Evolutionary conservation across 176 grass and related monocot genomes (phyloP).

Genomic region (Zizania latifolia): DNA sequence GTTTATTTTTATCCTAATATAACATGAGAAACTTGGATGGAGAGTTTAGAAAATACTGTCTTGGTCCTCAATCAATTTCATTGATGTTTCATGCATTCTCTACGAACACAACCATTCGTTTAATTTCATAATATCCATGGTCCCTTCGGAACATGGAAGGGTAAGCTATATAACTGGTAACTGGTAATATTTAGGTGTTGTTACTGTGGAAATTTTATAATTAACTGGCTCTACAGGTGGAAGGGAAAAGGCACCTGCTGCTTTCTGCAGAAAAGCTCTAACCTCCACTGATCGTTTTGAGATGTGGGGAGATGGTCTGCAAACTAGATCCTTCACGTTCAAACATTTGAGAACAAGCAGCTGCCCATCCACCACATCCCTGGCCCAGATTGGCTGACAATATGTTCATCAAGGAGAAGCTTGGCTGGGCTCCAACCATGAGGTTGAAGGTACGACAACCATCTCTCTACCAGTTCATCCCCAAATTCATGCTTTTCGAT

Average conservation of each 20-base stretch:
- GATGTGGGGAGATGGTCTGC: conserved; percentile 54
- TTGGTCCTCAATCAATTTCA: too few relatives aligned
- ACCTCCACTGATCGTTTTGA: conserved; percentile 38
- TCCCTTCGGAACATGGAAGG: conserved; percentile 95
- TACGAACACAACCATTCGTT: too few relatives aligned
- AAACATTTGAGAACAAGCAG: conserved; percentile 50
- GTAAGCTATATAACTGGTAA: conserved; percentile 23
- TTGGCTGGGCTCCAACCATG: conserved; percentile 69
- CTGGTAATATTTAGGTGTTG: not conserved
- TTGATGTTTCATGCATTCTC: too few relatives aligned
- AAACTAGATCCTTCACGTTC: conserved; percentile 55
- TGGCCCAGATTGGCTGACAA: conserved; percentile 53
- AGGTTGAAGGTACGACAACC: too few relatives aligned
- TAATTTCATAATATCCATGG: conserved; percentile 98
- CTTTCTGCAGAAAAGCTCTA: conserved; percentile 49
- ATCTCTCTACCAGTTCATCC: too few relatives aligned
- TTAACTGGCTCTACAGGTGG: conserved; percentile 26
- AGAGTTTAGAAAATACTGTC: too few relatives aligned
- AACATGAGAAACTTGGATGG: too few relatives aligned
- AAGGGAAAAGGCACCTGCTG: conserved; percentile 53
- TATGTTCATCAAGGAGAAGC: conserved; percentile 50
- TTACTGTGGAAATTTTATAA: not conserved
- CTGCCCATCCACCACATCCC: conserved; percentile 55
- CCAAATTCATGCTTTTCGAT: too few relatives aligned
- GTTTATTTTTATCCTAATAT: too few relatives aligned